Evolutionary conservation across 192 early-diverging fungal genomes (phyloP), one percentile per base, ranked within the genome.

Genomic region (Backusella psychrophila): DNA sequence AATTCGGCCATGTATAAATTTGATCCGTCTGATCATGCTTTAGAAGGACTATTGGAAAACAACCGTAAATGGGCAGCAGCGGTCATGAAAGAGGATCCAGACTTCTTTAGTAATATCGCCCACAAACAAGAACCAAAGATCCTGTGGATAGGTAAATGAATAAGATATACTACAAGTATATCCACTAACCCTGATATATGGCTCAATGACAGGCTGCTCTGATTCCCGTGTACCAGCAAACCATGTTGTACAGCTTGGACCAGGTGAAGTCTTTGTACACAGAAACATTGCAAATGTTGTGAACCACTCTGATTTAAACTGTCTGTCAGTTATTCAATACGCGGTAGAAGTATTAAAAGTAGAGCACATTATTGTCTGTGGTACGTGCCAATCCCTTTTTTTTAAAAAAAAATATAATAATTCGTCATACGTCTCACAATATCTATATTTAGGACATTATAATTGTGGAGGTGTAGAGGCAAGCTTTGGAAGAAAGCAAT

Each of bases 251-350:
- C 85, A 87, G 73, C 74, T 86, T 26, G 84, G 85, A 33, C 91
- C 93, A 12, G 97, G 97, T 19, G 95, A 98, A 73, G 85, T 98
- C 39, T 99, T 99, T 84, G 94, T 98, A 12, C 96, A 98, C 85
- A 89, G 98, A 78, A 99, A 98, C 87, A 97, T 99, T 72, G 98
- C 96, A 77, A 98, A 98, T 85, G 91, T 94, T 49, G 90, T 98
- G 34, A 85, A 84, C 6, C 89, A 91, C 81, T 88, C 91, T 33
- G 98, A 99, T 82, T 78, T 96, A 77, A 96, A 89, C 77, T 85
- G 85, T 41, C 86, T 95, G 7, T 93, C 93, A 6, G 97, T 97
- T 42, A 87, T 99, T 59, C 93, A 98, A 84, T 99, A 95, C 73
- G 95, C 97, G 26, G 95, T 99, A 69, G 91, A 95, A 66, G 88